Evolutionary conservation across 2,329 filamentous ascomycete species (phyloP), one percentile per base, ranked within the genome.

Genomic region (Ascochyta koolunga): DNA sequence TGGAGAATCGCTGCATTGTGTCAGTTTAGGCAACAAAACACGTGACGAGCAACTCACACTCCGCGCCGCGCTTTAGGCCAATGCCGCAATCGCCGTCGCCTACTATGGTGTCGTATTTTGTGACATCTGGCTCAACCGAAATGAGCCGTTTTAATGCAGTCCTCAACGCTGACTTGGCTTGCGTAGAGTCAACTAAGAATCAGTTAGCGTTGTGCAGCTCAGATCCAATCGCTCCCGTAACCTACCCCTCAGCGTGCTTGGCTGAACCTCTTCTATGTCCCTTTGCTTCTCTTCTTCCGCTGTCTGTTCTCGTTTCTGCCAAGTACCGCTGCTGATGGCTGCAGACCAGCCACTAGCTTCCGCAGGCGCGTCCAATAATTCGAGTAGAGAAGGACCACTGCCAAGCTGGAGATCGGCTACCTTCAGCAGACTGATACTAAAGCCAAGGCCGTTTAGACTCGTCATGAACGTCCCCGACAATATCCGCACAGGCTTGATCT

Each of bases 71-170:
- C 78, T 91, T 91, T 57, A 96, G 79, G 5, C 91, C 91, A 53
- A 91, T 90, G 9, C 92, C 92, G 68, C 92, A 96, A 75, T 96
- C 92, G 40, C 92, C 92, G 69, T 96, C 92, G 36, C 92, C 92
- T 21, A 96, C 91, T 11, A 95, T 85, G 0, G 91, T 96, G 68
- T 90, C 88, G 68, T 83, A 90, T 49, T 78, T 82, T 10, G 88
- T 90, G 49, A 90, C 79, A 36, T 87, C 81, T 8, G 85, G 82
- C 66, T 90, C 88, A 1, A 82, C 87, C 0, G 78, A 80, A 58
- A 91, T 82, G 13, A 92, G 77, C 31, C 79, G 80, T 42, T 88
- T 77, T 15, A 91, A 78, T 16, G 80, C 87, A 27, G 78, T 76
- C 35, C 75, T 78, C 35, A 89, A 77, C 21, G 79, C 80, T 45